Conservation (phyloP, 768 basidiomycete genomes). For the Suillus ampliporus region DNA sequence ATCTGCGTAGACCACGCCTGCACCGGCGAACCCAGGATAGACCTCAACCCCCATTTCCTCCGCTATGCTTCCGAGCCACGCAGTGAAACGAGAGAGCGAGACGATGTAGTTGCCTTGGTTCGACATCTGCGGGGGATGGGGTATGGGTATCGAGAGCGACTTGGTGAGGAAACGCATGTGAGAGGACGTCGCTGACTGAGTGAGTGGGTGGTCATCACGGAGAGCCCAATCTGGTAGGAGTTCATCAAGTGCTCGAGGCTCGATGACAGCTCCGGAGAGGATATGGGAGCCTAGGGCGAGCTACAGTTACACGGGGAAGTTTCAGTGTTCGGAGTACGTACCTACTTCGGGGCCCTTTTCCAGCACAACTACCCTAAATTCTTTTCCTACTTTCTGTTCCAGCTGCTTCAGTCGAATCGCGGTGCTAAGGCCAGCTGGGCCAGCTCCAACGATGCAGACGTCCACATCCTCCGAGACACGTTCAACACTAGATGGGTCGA, state of each 20-base stretch:
- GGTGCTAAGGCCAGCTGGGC: conserved; percentile 95
- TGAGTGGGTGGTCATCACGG: conserved; percentile 74
- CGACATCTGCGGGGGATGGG: conserved; percentile 96
- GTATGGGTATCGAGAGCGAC: conserved; percentile 75
- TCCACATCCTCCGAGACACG: conserved; percentile 92
- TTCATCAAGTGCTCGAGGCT: conserved; percentile 89
- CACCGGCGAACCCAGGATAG: conserved; percentile 97
- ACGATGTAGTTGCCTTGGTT: conserved; percentile 94
- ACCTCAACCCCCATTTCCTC: conserved; percentile 91
- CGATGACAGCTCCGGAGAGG: conserved; percentile 93
- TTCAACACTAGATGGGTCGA: conserved; percentile 70
- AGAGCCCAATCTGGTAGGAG: conserved; percentile 86
- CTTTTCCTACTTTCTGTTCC: conserved; percentile 76
- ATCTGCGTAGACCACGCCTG: conserved; percentile 73
- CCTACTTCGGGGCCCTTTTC: conserved; percentile 96
- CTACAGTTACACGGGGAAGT: background rate
- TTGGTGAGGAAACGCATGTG: conserved; percentile 87
- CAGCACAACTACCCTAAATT: conserved; percentile 89
- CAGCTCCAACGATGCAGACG: conserved; percentile 96
- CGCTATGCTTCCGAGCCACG: conserved; percentile 88
- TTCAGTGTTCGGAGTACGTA: conserved; percentile 42
- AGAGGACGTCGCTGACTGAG: conserved; percentile 76
- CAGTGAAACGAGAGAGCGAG: conserved; percentile 85
- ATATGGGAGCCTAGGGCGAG: conserved; percentile 82
- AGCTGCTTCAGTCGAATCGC: conserved; percentile 96